Evolutionary conservation across 441 rosid genomes (phyloP), one percentile per base, ranked within the genome.

Genomic region (Lepidium campestre): DNA sequence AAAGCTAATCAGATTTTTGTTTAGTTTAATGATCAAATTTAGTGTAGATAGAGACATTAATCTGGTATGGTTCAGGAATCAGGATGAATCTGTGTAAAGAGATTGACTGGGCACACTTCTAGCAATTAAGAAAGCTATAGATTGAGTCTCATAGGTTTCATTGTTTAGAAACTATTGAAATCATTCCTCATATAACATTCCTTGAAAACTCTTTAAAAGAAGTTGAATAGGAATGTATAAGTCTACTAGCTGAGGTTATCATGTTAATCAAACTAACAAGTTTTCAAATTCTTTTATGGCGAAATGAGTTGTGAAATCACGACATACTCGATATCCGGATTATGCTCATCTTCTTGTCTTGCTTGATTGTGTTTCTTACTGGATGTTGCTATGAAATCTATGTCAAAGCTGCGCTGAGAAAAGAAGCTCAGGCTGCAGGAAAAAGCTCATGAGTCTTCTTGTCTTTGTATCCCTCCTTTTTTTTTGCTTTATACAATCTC

Each of bases 331-430:
- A 11, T 60, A 9, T 40, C 37, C 3, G 25, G 36, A 40, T 20
- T 49, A 23, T 49, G 18, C 11, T 48, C n/a, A 23, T 68, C 41
- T 48, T 48, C 14, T 14, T 52, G 22, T 49, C 44, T 31, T 36
- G 36, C 19, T 48, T 50, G 4, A 15, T 63, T 17, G 79, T 75
- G 12, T 40, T 15, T 0, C 2, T 39, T 29, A 53, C 82, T 85
- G 89, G 90, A 15, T 88, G 86, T 71, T 87, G 91, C 86, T 88
- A 85, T 78, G 93, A 88, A 72, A 86, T 87, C 62, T 88, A 82
- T 70, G 95, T 79, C 68, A 84, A 44, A 78, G 84, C 89, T 25
- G 65, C 60, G 3, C 85, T 79, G 88, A 76, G 88, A 69, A 86
- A 86, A 82, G 89, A 82, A 79, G 86, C 86, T 60, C 67, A 87